Evolutionary conservation across 129 eudicot genomes (phyloP).

Genomic region (Oenanthe sinensis): DNA sequence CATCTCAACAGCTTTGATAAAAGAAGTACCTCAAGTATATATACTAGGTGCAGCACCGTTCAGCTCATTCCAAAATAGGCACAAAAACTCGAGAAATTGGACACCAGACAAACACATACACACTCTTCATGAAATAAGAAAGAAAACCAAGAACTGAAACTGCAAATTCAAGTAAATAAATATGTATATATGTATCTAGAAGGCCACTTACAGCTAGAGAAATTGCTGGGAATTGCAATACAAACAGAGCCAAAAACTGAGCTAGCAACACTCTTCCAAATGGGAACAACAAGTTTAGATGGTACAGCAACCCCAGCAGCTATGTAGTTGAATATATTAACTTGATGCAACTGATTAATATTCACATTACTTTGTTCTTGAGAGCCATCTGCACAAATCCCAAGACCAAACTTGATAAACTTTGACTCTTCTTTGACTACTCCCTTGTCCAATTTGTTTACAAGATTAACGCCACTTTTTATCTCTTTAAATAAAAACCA

Average conservation of each 20-base stretch:
- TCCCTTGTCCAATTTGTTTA: neutral
- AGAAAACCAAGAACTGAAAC: neutral
- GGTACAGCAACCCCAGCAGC: slow-evolving; percentile 2
- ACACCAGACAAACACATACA: neutral
- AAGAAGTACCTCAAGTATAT: neutral
- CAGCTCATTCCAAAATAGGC: neutral
- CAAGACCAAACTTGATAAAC: slow-evolving; percentile 6
- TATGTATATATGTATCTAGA: neutral
- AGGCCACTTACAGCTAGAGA: slow-evolving; percentile 10
- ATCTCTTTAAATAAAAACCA: neutral
- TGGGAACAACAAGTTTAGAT: neutral
- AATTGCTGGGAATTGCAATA: neutral
- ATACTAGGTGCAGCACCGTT: neutral
- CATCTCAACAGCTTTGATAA: neutral
- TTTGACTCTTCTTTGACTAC: slow-evolving; percentile 4
- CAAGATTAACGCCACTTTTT: neutral
- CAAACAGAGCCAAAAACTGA: slow-evolving; percentile 6
- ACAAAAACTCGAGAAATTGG: neutral
- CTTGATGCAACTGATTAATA: slow-evolving; percentile 16
- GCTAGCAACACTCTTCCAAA: slow-evolving; percentile 19
- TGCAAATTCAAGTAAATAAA: neutral
- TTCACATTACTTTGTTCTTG: slow-evolving; percentile 2
- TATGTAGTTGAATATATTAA: slow-evolving; percentile 8
- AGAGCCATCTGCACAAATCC: slow-evolving; percentile 10
- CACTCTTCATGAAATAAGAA: neutral